phyloP scores from a whole-genome alignment of 495 filamentous ascomycete species.

The Apodospora peruviana region DNA sequence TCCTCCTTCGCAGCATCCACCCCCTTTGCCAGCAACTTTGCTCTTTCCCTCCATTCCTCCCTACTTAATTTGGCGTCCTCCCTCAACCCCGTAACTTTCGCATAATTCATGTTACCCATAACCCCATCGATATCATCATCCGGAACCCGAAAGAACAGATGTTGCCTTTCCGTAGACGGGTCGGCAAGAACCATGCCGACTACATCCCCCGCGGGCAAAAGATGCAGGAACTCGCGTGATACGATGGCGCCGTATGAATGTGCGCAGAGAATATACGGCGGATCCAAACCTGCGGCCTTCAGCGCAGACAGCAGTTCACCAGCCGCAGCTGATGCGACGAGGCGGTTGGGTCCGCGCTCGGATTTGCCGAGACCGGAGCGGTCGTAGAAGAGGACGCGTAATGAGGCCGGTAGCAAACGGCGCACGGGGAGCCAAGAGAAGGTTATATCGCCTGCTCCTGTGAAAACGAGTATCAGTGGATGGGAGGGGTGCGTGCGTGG shows the following conservation, averaged over 20 bases:
- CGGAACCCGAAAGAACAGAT: background rate
- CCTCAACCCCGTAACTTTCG: background rate
- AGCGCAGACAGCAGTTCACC: background rate
- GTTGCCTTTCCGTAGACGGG: background rate
- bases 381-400: background rate
- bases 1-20: background rate
- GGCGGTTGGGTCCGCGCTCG: background rate
- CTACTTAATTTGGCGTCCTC: background rate
- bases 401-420: background rate
- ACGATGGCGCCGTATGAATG: background rate
- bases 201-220: background rate
- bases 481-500: background rate
- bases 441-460: background rate
- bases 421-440: background rate
- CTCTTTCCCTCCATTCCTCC: background rate
- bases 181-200: background rate
- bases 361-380: background rate
- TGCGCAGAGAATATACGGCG: background rate
- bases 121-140: background rate
- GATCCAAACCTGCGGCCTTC: background rate
- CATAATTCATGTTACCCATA: background rate
- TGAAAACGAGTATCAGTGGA: background rate
- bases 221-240: background rate
- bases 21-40: background rate
- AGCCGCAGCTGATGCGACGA: background rate